Conservation (phyloP, 768 basidiomycete genomes). For the Mycena filopes region DNA sequence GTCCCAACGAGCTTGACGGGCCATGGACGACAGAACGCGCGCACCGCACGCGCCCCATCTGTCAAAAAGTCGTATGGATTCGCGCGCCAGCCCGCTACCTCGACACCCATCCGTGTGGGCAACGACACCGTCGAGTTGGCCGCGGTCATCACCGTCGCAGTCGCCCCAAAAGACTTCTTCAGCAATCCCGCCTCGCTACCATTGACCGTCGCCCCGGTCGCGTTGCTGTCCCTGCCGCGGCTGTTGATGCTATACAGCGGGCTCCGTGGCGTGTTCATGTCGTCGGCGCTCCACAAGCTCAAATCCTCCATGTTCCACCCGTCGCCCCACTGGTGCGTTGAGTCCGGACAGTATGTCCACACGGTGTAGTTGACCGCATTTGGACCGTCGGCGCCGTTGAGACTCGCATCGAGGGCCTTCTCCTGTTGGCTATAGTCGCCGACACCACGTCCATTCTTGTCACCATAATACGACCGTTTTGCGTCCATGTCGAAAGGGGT, state of each 20-base stretch:
- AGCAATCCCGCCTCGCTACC: slow-evolving; percentile 29
- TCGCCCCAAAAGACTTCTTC: slow-evolving; percentile 21
- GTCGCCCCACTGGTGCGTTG: slow-evolving; percentile 91
- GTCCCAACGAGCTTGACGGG: slow-evolving; percentile 80
- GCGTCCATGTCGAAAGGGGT: slow-evolving; percentile 95
- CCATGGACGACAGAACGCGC: slow-evolving; percentile 88
- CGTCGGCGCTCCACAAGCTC: slow-evolving; percentile 87
- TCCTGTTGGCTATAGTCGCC: slow-evolving; percentile 85
- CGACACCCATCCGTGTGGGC: slow-evolving; percentile 39
- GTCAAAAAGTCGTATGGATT: slow-evolving; percentile 81
- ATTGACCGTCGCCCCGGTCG: slow-evolving; percentile 8
- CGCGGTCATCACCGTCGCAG: slow-evolving; percentile 30
- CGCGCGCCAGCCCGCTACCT: slow-evolving; percentile 46
- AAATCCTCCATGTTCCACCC: slow-evolving; percentile 98
- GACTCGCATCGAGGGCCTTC: slow-evolving; percentile 86
- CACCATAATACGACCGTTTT: slow-evolving; percentile 81
- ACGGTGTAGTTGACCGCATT: slow-evolving; percentile 84
- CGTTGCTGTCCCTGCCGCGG: slow-evolving; percentile 11
- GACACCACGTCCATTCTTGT: slow-evolving; percentile 59
- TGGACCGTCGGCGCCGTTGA: slow-evolving; percentile 80
- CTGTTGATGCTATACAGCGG: slow-evolving; percentile 29
- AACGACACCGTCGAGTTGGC: slow-evolving; percentile 50
- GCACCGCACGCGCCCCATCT: slow-evolving; percentile 85
- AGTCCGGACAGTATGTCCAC: slow-evolving; percentile 91
- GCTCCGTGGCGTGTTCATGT: slow-evolving; percentile 51